phyloP scores from a whole-genome alignment of 2,329 filamentous ascomycete genomes.

The Clarireedia monteithiana region DNA sequence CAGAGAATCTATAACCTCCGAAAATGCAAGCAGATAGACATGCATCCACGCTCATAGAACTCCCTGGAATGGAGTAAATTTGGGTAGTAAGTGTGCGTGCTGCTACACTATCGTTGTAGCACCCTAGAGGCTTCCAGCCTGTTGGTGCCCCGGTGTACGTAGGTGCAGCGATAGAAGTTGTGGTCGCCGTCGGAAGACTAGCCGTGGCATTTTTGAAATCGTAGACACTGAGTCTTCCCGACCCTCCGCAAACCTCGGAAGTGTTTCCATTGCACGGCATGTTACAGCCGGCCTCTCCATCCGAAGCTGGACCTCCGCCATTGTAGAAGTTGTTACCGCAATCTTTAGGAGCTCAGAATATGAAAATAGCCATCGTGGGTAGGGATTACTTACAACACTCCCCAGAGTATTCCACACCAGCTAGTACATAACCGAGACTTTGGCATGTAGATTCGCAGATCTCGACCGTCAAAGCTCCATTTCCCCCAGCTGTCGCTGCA shows the following conservation, averaged over 20 bases:
- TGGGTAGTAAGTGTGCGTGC: slow-evolving; percentile 14
- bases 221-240: slow-evolving; percentile 11
- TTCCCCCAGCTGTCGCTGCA: slow-evolving; percentile 12
- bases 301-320: slow-evolving; percentile 9
- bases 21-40: slow-evolving; percentile 28
- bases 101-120: slow-evolving; percentile 18
- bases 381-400: slow-evolving; percentile 32
- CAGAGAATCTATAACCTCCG: slow-evolving; percentile 23
- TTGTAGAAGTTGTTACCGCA: slow-evolving; percentile 10
- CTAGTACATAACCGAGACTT: slow-evolving; percentile 30
- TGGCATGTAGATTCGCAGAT: slow-evolving; percentile 20
- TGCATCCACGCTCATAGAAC: slow-evolving; percentile 16
- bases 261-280: slow-evolving; percentile 21
- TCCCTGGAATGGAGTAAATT: slow-evolving; percentile 12
- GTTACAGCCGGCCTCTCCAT: slow-evolving; percentile 17
- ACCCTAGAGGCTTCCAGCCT: slow-evolving; percentile 18
- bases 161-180: slow-evolving; percentile 4
- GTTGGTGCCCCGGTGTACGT: slow-evolving; percentile 7
- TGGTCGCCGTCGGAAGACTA: slow-evolving; percentile 5
- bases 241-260: slow-evolving; percentile 21
- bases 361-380: not conserved
- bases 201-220: slow-evolving; percentile 11
- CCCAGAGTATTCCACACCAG: slow-evolving; percentile 38
- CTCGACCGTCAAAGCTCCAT: slow-evolving; percentile 15
- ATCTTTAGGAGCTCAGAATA: slow-evolving; percentile 5